Conservation (phyloP, 179 eudicot genomes). For the Vitellaria paradoxa region DNA sequence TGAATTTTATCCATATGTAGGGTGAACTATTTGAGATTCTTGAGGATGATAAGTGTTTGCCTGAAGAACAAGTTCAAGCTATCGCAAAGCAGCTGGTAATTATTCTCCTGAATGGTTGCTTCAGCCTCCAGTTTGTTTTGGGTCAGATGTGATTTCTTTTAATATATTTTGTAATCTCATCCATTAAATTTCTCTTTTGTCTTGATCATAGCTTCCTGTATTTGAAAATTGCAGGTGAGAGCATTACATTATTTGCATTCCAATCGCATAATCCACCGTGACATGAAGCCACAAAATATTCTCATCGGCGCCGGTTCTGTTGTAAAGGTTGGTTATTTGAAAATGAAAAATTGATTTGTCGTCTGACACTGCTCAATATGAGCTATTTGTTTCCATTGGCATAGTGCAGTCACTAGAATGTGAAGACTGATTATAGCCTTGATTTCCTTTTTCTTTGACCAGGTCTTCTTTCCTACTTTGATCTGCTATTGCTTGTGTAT, state of each 20-base stretch:
- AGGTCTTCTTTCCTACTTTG: no score
- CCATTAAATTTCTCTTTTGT: neutral
- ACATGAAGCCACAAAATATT: constrained; percentile 99
- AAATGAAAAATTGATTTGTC: neutral
- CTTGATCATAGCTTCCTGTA: neutral
- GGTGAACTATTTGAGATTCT: constrained; percentile 97
- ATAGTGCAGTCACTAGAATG: constrained; percentile 1
- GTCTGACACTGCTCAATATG: neutral
- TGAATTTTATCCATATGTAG: constrained; percentile 36
- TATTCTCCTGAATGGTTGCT: neutral
- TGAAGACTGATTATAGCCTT: neutral
- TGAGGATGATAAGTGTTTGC: constrained; percentile 94
- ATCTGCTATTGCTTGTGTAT: neutral
- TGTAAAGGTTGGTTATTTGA: constrained; percentile 61
- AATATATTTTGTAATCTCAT: neutral
- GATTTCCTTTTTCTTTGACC: no score
- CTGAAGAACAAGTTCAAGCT: constrained; percentile 97
- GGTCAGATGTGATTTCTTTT: neutral
- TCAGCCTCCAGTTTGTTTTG: neutral
- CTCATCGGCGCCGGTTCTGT: constrained; percentile 93
- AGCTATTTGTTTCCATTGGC: neutral
- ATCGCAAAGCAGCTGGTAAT: constrained; percentile 96
- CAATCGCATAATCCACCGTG: constrained; percentile 94
- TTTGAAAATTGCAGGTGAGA: constrained; percentile 55
- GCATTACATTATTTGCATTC: constrained; percentile 97